phyloP scores from a whole-genome alignment of 192 early-diverging fungal genomes.

The Coemansia sp. region DNA sequence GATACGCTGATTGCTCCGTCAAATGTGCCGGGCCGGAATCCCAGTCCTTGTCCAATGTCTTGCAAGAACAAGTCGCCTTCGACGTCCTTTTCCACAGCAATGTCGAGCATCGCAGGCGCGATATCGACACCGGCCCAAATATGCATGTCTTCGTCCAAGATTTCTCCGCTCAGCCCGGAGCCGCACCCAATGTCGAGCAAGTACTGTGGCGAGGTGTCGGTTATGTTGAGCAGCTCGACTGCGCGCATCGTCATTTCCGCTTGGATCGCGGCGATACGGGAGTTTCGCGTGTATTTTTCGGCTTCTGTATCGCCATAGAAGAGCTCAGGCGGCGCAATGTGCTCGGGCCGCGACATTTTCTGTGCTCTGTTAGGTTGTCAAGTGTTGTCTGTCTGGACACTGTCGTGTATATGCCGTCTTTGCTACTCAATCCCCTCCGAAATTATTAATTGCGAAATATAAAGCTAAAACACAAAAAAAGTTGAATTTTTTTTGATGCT shows the following conservation, averaged over 20 bases:
- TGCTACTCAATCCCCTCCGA: background rate
- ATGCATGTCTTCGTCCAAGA: constrained; percentile 93
- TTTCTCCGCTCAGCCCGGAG: constrained; percentile 92
- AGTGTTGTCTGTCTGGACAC: too few relatives aligned
- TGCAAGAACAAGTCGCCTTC: constrained; percentile 95
- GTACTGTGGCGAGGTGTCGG: constrained; percentile 68
- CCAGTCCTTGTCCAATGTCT: constrained; percentile 94
- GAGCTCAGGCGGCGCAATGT: constrained; percentile 95
- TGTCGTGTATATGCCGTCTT: background rate
- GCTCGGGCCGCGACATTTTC: constrained; percentile 90
- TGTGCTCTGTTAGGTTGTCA: background rate
- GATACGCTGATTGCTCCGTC: constrained; percentile 95
- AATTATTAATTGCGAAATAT: background rate
- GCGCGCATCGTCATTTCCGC: constrained; percentile 91
- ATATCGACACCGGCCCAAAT: constrained; percentile 98
- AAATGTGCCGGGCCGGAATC: constrained; percentile 93
- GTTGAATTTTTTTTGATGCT: background rate
- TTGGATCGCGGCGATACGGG: constrained; percentile 93
- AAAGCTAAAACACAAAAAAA: background rate
- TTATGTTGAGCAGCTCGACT: constrained; percentile 85
- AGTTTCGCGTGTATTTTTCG: constrained; percentile 87
- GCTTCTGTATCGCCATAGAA: constrained; percentile 95
- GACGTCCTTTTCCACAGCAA: constrained; percentile 87
- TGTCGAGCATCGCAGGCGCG: constrained; percentile 89
- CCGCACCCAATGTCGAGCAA: constrained; percentile 98